Base-by-base conservation (phyloP, 768 basidiomycete genomes). In the Plicaturopsis crispa region DNA sequence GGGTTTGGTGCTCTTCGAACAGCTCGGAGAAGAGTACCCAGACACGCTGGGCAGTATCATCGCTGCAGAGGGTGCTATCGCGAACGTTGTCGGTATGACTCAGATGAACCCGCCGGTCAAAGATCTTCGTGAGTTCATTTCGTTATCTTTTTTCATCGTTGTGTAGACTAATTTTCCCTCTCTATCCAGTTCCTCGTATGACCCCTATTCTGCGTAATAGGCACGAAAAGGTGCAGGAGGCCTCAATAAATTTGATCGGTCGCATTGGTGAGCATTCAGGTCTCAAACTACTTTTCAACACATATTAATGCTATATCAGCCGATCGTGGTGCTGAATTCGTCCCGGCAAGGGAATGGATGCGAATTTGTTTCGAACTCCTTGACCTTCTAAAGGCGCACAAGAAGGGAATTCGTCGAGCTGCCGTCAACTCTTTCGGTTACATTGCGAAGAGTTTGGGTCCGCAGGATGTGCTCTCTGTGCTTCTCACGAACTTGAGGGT, bases 51-150 rank as follows among this genome's bases (percentile, higher is more conserved):
- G 96, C 57, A 97, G 94, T 67, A 94, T 99, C 61, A 99, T 98
- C 60, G 93, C 94, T 34, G 96, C 96, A 31, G 90, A 92, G 53
- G 94, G 91, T 46, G 96, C 96, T 34, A 98, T 99, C 52, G 96
- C 96, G 48, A 98, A 98, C 51, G 96, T 98, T 35, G 96, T 99
- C 46, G 96, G 96, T 63, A 99, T 98, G 96, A 96, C 96, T 7
- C 91, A 97, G 60, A 99, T 99, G 96, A 97, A 96, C 58, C 96
- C 96, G 11, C 96, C 96, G 0, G 93, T 99, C 19, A 99, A 99
- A 61, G 96, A 99, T 73, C 80, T 99, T 41, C 58, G 93, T 96
- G 61, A 77, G 93, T 82, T 8, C 37, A 42, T 24, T 21, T 24
- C 23, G 35, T 21, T 28, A 33, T 10, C 12, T 14, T 30, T 17